phyloP scores from a whole-genome alignment of 306 rosid genomes.

The Urtica urens region DNA sequence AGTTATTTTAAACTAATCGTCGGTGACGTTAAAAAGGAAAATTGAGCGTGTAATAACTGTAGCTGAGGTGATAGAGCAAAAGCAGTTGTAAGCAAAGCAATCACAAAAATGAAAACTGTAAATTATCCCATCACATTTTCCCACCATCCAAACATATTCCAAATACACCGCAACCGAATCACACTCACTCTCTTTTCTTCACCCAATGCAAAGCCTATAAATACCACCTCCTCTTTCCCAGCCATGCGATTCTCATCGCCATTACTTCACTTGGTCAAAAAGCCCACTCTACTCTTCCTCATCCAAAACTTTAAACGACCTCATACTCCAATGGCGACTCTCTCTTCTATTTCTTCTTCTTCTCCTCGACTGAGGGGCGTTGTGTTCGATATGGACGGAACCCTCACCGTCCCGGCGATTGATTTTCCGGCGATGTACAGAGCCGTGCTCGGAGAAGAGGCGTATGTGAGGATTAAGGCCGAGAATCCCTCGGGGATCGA shows the following conservation, averaged over 20 bases:
- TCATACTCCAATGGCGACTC: slow-evolving; percentile 29
- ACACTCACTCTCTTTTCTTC: not conserved
- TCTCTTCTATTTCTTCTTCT: slow-evolving; percentile 3
- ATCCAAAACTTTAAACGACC: slow-evolving; percentile 11
- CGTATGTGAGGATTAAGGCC: slow-evolving; percentile 37
- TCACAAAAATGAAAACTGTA: no score
- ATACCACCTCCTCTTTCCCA: not conserved
- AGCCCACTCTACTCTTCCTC: slow-evolving; percentile 12
- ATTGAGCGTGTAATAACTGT: no score
- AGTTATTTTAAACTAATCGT: no score
- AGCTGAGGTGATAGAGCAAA: no score
- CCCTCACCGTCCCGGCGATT: slow-evolving; percentile 81
- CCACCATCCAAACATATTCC: not conserved
- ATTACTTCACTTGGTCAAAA: slow-evolving; percentile 8
- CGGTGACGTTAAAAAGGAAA: no score
- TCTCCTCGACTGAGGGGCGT: slow-evolving; percentile 62
- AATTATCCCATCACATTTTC: not conserved
- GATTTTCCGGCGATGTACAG: slow-evolving; percentile 75
- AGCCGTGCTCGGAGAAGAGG: slow-evolving; percentile 74
- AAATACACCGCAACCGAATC: not conserved
- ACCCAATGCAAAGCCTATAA: not conserved
- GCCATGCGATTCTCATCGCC: no score
- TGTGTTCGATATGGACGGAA: slow-evolving; percentile 97
- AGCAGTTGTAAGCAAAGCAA: no score
- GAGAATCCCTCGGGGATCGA: slow-evolving; percentile 68